These are phyloP conservation scores for Pseudogymnoascus sp. DNA, from an alignment of 2,329 filamentous ascomycete genomes.

Conservation along the genomic window DNA sequence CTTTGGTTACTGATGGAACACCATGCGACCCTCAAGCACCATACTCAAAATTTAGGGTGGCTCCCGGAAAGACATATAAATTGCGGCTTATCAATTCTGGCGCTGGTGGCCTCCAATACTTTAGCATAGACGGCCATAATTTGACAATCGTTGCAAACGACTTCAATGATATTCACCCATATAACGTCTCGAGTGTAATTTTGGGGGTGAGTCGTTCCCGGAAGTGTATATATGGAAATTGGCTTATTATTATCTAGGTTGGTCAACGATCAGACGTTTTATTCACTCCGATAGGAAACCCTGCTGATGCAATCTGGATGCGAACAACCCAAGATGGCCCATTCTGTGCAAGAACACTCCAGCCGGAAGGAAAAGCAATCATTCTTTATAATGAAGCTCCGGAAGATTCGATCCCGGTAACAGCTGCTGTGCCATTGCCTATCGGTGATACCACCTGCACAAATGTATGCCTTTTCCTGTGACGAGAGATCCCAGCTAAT, in stretches of 20 bases:
- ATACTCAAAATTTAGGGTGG: constrained; percentile 25
- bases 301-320: constrained; percentile 50
- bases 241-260: constrained; percentile 53
- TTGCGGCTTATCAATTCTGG: constrained; percentile 43
- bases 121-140: constrained; percentile 43
- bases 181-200: constrained; percentile 29
- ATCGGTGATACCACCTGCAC: constrained; percentile 40
- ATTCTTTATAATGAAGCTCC: background rate
- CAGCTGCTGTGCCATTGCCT: constrained; percentile 32
- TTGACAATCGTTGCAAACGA: constrained; percentile 61
- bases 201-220: background rate
- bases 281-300: constrained; percentile 40
- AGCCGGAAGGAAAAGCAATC: constrained; percentile 2
- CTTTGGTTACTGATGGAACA: background rate
- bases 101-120: constrained; percentile 39
- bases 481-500: background rate
- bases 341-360: background rate
- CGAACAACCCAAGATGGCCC: constrained; percentile 37
- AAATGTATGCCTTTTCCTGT: constrained; percentile 22
- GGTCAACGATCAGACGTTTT: constrained; percentile 42
- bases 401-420: background rate
- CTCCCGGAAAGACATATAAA: constrained; percentile 37
- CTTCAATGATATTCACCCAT: constrained; percentile 48
- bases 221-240: constrained; percentile 33
- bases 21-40: background rate